Evolutionary conservation across 2,329 filamentous ascomycete genomes (phyloP).

Genomic region (Botrytis hyacinthi): DNA sequence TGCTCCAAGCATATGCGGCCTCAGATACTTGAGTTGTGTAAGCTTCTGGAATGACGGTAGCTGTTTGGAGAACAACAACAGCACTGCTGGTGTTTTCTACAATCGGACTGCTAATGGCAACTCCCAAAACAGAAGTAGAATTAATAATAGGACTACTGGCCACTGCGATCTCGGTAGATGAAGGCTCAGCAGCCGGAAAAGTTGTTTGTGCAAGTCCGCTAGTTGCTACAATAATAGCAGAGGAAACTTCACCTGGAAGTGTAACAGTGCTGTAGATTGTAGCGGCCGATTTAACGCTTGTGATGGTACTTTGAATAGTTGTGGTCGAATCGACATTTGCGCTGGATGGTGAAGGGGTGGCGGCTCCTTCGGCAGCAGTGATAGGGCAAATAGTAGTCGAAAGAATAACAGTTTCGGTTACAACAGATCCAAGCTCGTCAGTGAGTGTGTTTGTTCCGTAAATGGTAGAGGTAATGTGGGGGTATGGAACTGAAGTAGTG

Average conservation of each 20-base stretch:
- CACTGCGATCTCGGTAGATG: not conserved
- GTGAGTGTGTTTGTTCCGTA: conserved; percentile 14
- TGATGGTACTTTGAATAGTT: not conserved
- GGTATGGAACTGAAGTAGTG: not conserved
- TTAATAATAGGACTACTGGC: not conserved
- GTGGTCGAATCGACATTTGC: not conserved
- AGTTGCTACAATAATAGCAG: not conserved
- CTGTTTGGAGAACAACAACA: not conserved
- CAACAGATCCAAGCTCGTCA: conserved; percentile 15
- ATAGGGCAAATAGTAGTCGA: conserved; percentile 14
- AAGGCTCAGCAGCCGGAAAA: not conserved
- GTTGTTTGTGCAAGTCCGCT: not conserved
- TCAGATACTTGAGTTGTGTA: not conserved
- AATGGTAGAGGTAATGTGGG: conserved; percentile 2
- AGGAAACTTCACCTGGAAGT: conserved; percentile 1
- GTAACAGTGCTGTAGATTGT: conserved; percentile 14
- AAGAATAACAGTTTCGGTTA: conserved; percentile 17
- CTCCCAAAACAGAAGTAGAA: not conserved
- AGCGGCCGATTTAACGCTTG: not conserved
- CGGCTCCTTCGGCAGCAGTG: conserved; percentile 7
- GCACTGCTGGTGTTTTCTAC: not conserved
- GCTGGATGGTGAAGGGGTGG: not conserved
- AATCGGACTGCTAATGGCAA: conserved; percentile 4
- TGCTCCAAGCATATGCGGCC: conserved; percentile 11
- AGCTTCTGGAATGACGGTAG: conserved; percentile 8